Base-by-base conservation (phyloP, 768 basidiomycete genomes). In the Serendipita vermifera region DNA sequence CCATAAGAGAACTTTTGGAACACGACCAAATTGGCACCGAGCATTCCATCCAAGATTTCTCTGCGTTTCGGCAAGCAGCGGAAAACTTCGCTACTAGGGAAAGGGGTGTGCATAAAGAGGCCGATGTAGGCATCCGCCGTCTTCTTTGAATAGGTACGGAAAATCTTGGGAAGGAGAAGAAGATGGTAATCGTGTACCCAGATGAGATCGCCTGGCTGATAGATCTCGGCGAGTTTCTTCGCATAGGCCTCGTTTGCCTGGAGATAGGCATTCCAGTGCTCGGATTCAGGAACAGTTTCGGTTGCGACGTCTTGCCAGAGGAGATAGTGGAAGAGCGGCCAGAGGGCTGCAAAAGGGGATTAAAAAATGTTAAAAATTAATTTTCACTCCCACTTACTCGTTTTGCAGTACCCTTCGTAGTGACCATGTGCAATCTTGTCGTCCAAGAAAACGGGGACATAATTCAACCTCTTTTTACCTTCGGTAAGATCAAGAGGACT, bases 1-100 rank as follows among this genome's bases (percentile, higher is more conserved):
- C 86, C 83, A 73, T 96, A 94, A 2, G 90, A 92, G 69, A 94
- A 96, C 0, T 93, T 96, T 74, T 90, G 88, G 87, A 99, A 98
- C 69, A 89, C 93, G 48, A 97, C 82, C 32, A 96, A 77, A 70
- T 96, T 92, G 48, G 94, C 91, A 29, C 93, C 92, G 40, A 98
- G 83, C 89, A 99, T 96, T 33, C 94, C 96, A 60, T 97, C 91
- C 24, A 99, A 76, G 59, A 98, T 88, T 70, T 97, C 92, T 63
- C 86, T 87, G 43, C 94, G 81, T 48, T 83, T 81, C 2, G 92
- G 91, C 38, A 96, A 71, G 68, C 88, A 94, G 56, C 93, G 76
- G 76, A 98, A 99, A 61, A 97, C 85, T 65, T 99, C 94, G 59
- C 85, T 88, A 66, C 84, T 88, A 3, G 94, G 94, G 83, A 97